Conservation (phyloP, 345 rosid species). For the Firmiana major region DNA sequence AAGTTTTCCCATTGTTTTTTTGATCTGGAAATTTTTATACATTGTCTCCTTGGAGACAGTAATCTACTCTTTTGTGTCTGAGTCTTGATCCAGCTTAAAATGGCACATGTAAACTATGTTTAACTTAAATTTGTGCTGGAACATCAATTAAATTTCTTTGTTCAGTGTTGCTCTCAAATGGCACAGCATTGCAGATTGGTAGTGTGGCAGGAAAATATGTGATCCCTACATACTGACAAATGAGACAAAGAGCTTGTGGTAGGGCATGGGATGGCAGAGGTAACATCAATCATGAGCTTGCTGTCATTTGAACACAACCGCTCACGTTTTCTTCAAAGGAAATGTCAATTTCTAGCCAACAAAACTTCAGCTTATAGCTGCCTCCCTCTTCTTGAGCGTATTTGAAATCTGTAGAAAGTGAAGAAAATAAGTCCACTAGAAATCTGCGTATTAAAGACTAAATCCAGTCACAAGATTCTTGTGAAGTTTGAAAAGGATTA, state of each 20-base stretch:
- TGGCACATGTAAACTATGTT: background rate
- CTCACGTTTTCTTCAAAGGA: background rate
- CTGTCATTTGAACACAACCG: background rate
- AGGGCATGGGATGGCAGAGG: background rate
- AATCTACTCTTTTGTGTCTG: background rate
- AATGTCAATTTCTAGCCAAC: constrained; percentile 9
- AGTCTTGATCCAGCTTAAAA: background rate
- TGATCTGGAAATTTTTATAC: background rate
- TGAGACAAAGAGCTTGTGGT: constrained; percentile 4
- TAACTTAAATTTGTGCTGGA: background rate
- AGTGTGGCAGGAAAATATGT: background rate
- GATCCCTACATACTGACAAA: constrained; percentile 6
- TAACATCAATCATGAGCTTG: background rate
- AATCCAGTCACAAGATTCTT: no score
- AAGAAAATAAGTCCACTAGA: background rate
- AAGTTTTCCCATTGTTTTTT: background rate
- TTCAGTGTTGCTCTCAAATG: background rate
- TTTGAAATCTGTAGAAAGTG: background rate
- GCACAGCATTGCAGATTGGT: background rate
- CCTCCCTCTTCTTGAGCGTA: background rate
- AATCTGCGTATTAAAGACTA: no score
- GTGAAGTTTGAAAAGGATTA: no score
- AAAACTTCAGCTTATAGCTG: background rate
- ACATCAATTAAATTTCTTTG: background rate
- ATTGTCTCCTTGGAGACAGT: background rate